Evolutionary conservation across 352 stramenopile species (phyloP), one percentile per base, ranked within the genome.

Genomic region (Lagenidium sp.): DNA sequence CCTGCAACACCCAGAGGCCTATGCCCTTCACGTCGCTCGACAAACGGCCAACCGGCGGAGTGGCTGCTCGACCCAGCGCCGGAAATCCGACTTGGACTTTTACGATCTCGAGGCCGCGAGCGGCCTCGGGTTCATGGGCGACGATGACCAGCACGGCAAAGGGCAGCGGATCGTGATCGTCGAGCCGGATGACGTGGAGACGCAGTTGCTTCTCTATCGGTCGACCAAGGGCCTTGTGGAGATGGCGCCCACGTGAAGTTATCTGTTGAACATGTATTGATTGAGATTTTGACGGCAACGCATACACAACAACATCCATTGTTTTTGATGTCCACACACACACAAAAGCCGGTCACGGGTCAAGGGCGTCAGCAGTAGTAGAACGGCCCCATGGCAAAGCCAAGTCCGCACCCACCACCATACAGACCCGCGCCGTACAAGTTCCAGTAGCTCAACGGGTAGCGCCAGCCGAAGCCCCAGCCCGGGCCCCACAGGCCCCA

Each of bases 1-100:
- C 18, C 13, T 55, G 21, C 57, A 58, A 37, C 31, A 34, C 25
- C 34, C 42, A 2, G 30, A 57, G 16, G 24, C 20, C 6, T 24
- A 32, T n/a, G 47, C 47, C 5, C n/a, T 46, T 15, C 22, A 41
- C 31, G 7, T 53, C n/a, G 10, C 15, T 37, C 25, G 41, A 25
- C 10, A 47, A 18, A 16, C 34, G 8, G 15, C 28, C 28, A 32
- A 8, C 28, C 8, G 8, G 28, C 28, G 28, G 8, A 8, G 28
- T 8, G 8, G 28, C 15, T 15, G 28, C 28, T 32, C 28, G 8
- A 32, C 28, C 8, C 28, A 15, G 8, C 15, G 8, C 8, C 15
- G 8, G 8, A 15, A 32, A 15, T 13, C 28, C 8, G 28, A 32
- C 28, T 8, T 13, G 28, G 8, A 15, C 15, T 32, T 15, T 8